phyloP scores from a whole-genome alignment of 1,139 yeast species.

The Sugiyamaella pinicola region DNA sequence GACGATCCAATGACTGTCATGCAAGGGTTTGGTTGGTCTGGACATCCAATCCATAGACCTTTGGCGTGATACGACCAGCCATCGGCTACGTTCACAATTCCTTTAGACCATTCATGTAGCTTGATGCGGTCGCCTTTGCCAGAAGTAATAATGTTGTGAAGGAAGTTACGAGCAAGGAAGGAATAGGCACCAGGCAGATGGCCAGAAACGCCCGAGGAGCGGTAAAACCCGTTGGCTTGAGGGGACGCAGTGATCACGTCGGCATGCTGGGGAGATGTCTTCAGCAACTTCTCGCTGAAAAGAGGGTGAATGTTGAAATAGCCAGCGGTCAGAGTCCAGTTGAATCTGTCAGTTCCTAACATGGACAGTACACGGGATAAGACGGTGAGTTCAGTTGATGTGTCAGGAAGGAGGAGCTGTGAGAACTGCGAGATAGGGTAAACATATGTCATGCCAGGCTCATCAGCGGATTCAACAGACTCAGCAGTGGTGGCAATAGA shows the following conservation, averaged over 20 bases:
- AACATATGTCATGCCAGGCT: constrained; percentile 60
- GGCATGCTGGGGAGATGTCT: constrained; percentile 60
- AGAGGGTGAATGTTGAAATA: constrained; percentile 89
- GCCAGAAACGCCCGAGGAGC: constrained; percentile 79
- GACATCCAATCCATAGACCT: constrained; percentile 83
- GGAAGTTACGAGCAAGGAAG: constrained; percentile 69
- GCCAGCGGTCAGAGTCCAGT: constrained; percentile 95
- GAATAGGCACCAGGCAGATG: constrained; percentile 87
- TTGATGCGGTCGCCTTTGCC: constrained; percentile 54
- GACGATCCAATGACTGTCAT: constrained; percentile 89
- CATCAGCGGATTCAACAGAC: constrained; percentile 32
- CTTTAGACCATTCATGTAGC: constrained; percentile 83
- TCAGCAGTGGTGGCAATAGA: constrained; percentile 6
- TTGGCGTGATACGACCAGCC: constrained; percentile 99
- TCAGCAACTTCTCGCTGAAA: constrained; percentile 61
- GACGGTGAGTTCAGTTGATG: constrained; percentile 80
- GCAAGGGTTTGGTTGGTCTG: constrained; percentile 55
- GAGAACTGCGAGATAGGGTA: constrained; percentile 92
- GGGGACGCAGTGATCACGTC: constrained; percentile 88
- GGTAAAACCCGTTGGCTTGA: constrained; percentile 85
- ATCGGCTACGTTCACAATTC: constrained; percentile 72
- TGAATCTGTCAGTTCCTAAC: constrained; percentile 56
- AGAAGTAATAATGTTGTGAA: constrained; percentile 53
- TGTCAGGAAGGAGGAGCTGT: constrained; percentile 66
- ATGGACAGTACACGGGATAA: constrained; percentile 62